These are phyloP conservation scores for Tetrapisispora fleetii DNA, from an alignment of 805 yeast species.

Conservation along the genomic window DNA sequence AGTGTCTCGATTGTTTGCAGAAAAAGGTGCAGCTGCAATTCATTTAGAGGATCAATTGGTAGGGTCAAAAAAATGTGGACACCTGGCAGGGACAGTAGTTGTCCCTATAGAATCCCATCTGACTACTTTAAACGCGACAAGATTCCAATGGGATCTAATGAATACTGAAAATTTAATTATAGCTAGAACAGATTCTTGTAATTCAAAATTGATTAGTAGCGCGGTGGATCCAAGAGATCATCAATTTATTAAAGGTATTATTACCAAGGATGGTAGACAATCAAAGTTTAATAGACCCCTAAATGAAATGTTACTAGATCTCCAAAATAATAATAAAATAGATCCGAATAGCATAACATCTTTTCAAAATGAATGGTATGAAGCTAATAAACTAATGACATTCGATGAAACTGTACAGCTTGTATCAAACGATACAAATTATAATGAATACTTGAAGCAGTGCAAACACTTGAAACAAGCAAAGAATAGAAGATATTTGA, in stretches of 20 bases:
- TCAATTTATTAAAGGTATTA: slow-evolving; percentile 42
- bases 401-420: slow-evolving; percentile 41
- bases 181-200: slow-evolving; percentile 53
- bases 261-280: slow-evolving; percentile 15
- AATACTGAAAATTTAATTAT: slow-evolving; percentile 46
- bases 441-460: slow-evolving; percentile 20
- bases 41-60: slow-evolving; percentile 56
- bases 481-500: slow-evolving; percentile 21
- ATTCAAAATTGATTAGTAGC: slow-evolving; percentile 41
- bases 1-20: slow-evolving; percentile 55
- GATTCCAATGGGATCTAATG: slow-evolving; percentile 59
- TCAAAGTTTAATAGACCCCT: slow-evolving; percentile 28
- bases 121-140: slow-evolving; percentile 43
- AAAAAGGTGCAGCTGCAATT: slow-evolving; percentile 56
- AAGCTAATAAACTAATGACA: slow-evolving; percentile 33
- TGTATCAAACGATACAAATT: slow-evolving; percentile 13
- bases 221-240: slow-evolving; percentile 50
- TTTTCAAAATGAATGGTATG: slow-evolving; percentile 42
- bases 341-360: slow-evolving; percentile 17
- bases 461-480: slow-evolving; percentile 8
- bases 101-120: slow-evolving; percentile 52
- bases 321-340: slow-evolving; percentile 31
- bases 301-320: slow-evolving; percentile 35
- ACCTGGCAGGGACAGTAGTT: slow-evolving; percentile 49
- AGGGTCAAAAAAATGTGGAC: slow-evolving; percentile 61